A percentile compares a stretch with the other conserved stretches of the same genome.
phyloP scores from a whole-genome alignment of 495 filamentous ascomycete species.

The Letharia columbiana region DNA sequence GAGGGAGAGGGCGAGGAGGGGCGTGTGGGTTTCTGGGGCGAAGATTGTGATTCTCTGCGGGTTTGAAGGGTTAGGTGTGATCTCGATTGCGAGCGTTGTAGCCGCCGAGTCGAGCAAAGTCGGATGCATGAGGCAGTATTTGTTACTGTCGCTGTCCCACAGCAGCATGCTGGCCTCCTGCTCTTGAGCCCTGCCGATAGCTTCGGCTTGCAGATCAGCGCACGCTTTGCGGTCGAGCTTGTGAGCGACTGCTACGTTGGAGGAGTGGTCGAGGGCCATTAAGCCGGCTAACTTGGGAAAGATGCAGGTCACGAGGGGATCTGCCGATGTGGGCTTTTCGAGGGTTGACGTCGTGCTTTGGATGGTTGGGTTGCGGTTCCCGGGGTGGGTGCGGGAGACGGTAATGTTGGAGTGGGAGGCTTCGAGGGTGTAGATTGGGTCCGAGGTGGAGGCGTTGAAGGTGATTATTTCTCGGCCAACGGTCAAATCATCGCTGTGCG shows the following conservation, averaged over 20 bases:
- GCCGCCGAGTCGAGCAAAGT: slow-evolving; percentile 21
- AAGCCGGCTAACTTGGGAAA: slow-evolving; percentile 27
- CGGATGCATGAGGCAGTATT: slow-evolving; percentile 25
- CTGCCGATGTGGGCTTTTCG: slow-evolving; percentile 14
- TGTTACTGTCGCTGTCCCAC: slow-evolving; percentile 22
- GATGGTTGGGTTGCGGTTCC: slow-evolving; percentile 18
- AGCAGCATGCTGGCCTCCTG: slow-evolving; percentile 24
- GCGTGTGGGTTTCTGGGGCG: slow-evolving; percentile 21
- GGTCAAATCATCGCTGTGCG: slow-evolving; percentile 20
- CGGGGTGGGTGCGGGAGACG: slow-evolving; percentile 21
- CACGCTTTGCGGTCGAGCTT: slow-evolving; percentile 23
- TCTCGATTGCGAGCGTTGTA: slow-evolving; percentile 21
- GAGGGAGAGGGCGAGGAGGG: slow-evolving; percentile 21
- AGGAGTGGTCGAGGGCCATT: slow-evolving; percentile 26
- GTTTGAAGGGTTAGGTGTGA: slow-evolving; percentile 18
- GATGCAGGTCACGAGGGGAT: slow-evolving; percentile 23
- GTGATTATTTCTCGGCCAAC: slow-evolving; percentile 23
- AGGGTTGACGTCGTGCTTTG: slow-evolving; percentile 21
- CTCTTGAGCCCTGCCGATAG: slow-evolving; percentile 22
- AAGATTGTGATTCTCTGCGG: slow-evolving; percentile 24
- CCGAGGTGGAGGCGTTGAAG: slow-evolving; percentile 22
- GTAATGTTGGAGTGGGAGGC: slow-evolving; percentile 19
- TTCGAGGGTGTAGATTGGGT: slow-evolving; percentile 22
- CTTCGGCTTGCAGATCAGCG: slow-evolving; percentile 25
- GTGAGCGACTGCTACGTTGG: slow-evolving; percentile 20